Conservation (phyloP, 768 basidiomycete genomes). For the Lactarius tabidus region DNA sequence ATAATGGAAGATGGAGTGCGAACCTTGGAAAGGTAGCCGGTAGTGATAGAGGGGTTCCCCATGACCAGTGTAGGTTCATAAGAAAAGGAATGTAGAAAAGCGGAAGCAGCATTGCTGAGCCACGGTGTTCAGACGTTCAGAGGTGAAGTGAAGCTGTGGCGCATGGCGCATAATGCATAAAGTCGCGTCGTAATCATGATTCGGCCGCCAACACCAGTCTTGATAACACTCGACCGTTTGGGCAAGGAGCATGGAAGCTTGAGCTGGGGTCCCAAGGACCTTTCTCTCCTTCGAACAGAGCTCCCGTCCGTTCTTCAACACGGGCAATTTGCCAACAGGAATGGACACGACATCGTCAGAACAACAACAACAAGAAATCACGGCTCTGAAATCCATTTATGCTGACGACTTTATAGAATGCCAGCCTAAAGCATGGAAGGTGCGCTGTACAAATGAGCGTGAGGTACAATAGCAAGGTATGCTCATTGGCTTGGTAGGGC, state of each 20-base stretch:
- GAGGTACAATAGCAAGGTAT: conserved; percentile 3
- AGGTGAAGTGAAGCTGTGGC: background rate
- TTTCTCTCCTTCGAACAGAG: conserved; percentile 54
- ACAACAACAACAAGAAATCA: conserved; percentile 65
- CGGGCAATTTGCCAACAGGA: conserved; percentile 5
- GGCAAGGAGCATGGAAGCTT: conserved; percentile 55
- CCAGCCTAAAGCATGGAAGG: conserved; percentile 82
- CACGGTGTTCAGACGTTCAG: background rate
- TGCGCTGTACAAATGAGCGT: conserved; percentile 30
- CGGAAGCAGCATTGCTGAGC: conserved; percentile 1
- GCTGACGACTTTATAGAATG: conserved; percentile 70
- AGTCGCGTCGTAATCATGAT: background rate
- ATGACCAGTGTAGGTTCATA: background rate
- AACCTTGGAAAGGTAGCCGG: background rate
- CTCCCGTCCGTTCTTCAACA: conserved; percentile 28
- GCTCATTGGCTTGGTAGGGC: conserved; percentile 40
- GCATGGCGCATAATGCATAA: background rate
- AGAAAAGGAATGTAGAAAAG: conserved; percentile 1
- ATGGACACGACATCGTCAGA: conserved; percentile 74
- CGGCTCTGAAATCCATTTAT: conserved; percentile 76
- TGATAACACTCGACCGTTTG: background rate
- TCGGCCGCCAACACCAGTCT: background rate
- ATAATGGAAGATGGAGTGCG: conserved; percentile 17
- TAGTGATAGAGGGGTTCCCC: conserved; percentile 4
- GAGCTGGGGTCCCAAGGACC: conserved; percentile 70